Evolutionary conservation across 2,329 filamentous ascomycete species (phyloP), one percentile per base, ranked within the genome.

Genomic region (Venturia aucupariae): DNA sequence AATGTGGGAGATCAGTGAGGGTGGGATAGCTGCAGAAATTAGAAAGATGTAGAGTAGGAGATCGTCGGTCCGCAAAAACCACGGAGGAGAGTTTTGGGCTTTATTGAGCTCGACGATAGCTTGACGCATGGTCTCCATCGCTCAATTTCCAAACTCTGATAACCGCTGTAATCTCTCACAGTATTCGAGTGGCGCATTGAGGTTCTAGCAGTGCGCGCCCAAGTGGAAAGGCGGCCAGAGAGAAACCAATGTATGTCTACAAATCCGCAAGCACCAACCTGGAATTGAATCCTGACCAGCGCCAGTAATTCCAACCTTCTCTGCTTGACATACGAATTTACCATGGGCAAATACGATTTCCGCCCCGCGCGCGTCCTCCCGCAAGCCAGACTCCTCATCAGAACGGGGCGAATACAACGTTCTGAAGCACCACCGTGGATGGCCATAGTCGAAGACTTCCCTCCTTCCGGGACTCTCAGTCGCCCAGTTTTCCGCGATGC

Each of bases 381-480:
- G 65, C 76, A 78, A n/a, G 80, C 81, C 64, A 76, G 79, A 55
- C 78, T 78, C 65, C 77, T 83, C 65, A 74, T 82, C 66, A 75
- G 79, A 63, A 72, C 76, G 4, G 76, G 76, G 67, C 75, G 76
- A 64, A 72, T 77, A 65, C 7, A 27, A 2, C 66, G 66, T 13
- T 75, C 78, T 39, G 30, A 38, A 57, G 15, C 51, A 57, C 82
- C 82, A 10, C 76, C 80, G 57, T 88, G 86, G 86, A 82, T 84
- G 69, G 73, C 80, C 60, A 77, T 83, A 13, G 72, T 87, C 51
- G 77, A 77, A 67, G 78, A 81, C 62, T 80, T 86, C 24, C 86
- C 86, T 27, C 85, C 86, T 4, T 76, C 84, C 59, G 81, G 86
- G 69, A 79, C 81, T 8, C 77, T 88, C 39, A 80, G 85, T 61